Evolutionary conservation across 306 rosid genomes (phyloP), one percentile per base, ranked within the genome.

Genomic region (Aeschynomene evenia): DNA sequence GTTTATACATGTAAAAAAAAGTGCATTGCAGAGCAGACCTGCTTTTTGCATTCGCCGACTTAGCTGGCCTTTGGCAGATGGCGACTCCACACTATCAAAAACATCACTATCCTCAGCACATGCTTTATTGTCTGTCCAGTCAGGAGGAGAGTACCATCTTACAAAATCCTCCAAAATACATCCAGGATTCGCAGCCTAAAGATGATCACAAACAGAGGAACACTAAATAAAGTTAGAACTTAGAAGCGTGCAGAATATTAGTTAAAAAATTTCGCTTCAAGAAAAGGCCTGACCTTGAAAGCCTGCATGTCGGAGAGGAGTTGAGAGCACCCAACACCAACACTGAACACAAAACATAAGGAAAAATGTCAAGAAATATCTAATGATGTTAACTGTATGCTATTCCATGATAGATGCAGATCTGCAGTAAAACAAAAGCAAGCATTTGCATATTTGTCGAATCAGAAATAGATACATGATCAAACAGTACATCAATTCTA

Each of bases 111-210:
- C 89, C 65, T 84, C 92, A 2, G 13, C 33, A 80, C 40, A 59
- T 51, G 80, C 84, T 69, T 87, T 96, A 73, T 66, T 76, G 55
- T 87, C 95, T 19, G 89, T 83, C 99, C 99, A 95, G 72, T 95
- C 99, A 76, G 99, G 99, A 79, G 99, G 99, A 50, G 99, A 95
- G 85, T 91, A 91, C 99, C 99, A 95, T 77, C 99, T 84, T 45
- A 95, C 97, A 77, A 95, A 95, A 83, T 95, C 99, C 78, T 89
- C 97, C 87, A 95, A 84, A 80, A 95, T 91, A 84, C 99, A 95
- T 71, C 99, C 99, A 80, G 99, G 99, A 89, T 95, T 95, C 36
- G 99, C 99, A 68, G 95, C 97, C 99, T 95, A 81, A 69, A 63
- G 55, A 77, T 23, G 45, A 63, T 36, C 68, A 70, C 54, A 55